Evolutionary conservation across 169 alveolate species (phyloP).

Genomic region (Theileria luwenshuni): DNA sequence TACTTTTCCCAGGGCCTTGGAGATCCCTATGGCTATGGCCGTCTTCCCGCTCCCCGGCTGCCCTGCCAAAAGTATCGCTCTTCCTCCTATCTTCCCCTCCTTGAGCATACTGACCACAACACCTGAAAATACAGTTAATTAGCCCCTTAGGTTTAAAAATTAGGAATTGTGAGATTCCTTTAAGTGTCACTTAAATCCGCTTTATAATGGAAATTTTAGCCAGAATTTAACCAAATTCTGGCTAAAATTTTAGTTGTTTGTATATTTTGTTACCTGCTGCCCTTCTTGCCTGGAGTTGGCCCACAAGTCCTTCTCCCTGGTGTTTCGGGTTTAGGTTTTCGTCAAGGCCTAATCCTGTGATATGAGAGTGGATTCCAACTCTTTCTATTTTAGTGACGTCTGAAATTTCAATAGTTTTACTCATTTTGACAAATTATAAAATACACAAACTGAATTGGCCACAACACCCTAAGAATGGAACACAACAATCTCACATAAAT

Average conservation of each 20-base stretch:
- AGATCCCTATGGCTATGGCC: conserved; percentile 99
- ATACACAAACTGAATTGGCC: not conserved
- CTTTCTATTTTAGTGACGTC: conserved; percentile 89
- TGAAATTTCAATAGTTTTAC: conserved; percentile 56
- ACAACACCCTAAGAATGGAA: too few species aligned
- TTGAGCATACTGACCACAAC: conserved; percentile 93
- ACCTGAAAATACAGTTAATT: conserved; percentile 44
- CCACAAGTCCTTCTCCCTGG: conserved; percentile 95
- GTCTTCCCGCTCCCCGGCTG: conserved; percentile 99
- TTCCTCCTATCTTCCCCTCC: conserved; percentile 97
- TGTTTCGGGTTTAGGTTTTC: conserved; percentile 93
- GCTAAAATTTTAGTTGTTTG: too few species aligned
- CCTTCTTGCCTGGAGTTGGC: conserved; percentile 92
- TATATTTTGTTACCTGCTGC: conserved; percentile 86
- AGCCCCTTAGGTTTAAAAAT: not conserved
- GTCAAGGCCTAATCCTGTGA: conserved; percentile 97
- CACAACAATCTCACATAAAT: not conserved
- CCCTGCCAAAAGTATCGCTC: conserved; percentile 97
- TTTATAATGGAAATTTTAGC: not conserved
- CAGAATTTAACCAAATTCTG: too few species aligned
- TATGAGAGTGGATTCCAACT: conserved; percentile 98
- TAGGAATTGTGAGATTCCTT: not conserved
- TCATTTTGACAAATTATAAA: conserved; percentile 19
- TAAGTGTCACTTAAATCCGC: not conserved
- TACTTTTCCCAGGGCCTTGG: conserved; percentile 94